These are phyloP conservation scores for Boletellus ananas DNA, from an alignment of 768 basidiomycete genomes.

Conservation along the genomic window DNA sequence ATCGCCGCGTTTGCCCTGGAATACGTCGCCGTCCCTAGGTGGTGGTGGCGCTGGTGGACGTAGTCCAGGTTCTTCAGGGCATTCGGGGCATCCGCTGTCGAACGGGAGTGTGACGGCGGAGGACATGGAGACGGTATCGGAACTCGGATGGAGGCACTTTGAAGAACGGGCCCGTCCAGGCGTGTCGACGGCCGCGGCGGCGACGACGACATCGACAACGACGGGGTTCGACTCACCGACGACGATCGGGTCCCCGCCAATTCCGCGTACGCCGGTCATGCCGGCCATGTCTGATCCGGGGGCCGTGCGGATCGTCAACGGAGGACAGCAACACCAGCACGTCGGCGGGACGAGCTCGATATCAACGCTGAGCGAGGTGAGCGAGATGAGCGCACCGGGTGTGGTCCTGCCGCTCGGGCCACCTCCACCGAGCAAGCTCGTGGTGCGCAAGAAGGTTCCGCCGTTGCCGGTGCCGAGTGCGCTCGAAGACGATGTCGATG, in stretches of 20 bases:
- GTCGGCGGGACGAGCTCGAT: conserved; percentile 25
- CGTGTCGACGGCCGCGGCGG: background rate
- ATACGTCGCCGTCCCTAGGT: conserved; percentile 37
- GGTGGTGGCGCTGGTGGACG: conserved; percentile 24
- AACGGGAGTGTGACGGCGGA: conserved; percentile 16
- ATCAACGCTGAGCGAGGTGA: conserved; percentile 25
- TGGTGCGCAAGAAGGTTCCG: conserved; percentile 39
- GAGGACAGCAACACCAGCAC: conserved; percentile 18
- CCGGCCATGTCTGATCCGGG: conserved; percentile 8
- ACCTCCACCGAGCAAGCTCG: conserved; percentile 26
- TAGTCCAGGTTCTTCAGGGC: background rate
- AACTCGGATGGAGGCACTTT: conserved; percentile 31
- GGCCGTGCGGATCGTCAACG: conserved; percentile 28
- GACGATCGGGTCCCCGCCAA: conserved; percentile 36
- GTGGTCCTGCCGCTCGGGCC: conserved; percentile 20
- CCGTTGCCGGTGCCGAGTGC: conserved; percentile 13
- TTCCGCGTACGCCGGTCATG: conserved; percentile 38
- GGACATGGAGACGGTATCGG: conserved; percentile 22
- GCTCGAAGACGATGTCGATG: no score
- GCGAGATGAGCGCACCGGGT: conserved; percentile 8
- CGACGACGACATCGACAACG: background rate
- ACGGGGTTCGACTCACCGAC: conserved; percentile 37
- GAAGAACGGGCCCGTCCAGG: conserved; percentile 10
- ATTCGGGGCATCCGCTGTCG: conserved; percentile 11
- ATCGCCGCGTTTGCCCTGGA: conserved; percentile 33